Conservation (phyloP, 1,284 basidiomycete species). For the Melampsora americana region DNA sequence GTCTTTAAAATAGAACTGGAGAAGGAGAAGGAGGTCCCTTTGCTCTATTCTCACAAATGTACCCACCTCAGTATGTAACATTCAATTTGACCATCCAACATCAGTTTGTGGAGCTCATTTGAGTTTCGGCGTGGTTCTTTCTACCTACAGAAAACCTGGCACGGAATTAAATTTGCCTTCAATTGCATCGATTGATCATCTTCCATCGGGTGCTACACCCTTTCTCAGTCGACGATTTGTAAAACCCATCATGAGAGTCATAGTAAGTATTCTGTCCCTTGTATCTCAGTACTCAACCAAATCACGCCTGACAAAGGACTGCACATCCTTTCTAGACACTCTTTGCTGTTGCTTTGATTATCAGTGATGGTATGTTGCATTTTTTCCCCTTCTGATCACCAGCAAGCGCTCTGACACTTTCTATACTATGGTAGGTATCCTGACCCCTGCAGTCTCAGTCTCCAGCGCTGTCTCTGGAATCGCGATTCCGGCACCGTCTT, state of each 20-base stretch:
- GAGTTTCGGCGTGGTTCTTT: neutral
- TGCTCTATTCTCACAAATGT: slow-evolving; percentile 42
- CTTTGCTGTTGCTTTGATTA: slow-evolving; percentile 42
- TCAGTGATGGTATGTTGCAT: slow-evolving; percentile 42
- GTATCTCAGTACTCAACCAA: neutral
- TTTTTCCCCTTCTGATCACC: neutral
- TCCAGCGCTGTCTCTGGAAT: slow-evolving; percentile 67
- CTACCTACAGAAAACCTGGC: slow-evolving; percentile 25
- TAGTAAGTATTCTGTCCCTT: slow-evolving; percentile 8
- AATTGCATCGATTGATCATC: slow-evolving; percentile 15
- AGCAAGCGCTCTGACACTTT: neutral
- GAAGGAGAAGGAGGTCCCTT: slow-evolving; percentile 43
- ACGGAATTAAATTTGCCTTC: slow-evolving; percentile 27
- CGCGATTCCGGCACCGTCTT: slow-evolving; percentile 61
- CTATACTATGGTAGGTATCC: slow-evolving; percentile 28
- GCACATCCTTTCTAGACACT: slow-evolving; percentile 11
- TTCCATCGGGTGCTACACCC: slow-evolving; percentile 22
- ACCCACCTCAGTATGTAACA: slow-evolving; percentile 38
- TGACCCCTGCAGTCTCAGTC: slow-evolving; percentile 67
- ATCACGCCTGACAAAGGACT: no score
- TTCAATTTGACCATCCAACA: neutral
- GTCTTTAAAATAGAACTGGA: slow-evolving; percentile 18
- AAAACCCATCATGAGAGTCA: slow-evolving; percentile 37
- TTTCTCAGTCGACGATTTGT: slow-evolving; percentile 28
- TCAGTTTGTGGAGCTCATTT: neutral